Evolutionary conservation across 768 basidiomycete species (phyloP).

Genomic region (Macrolepiota dolichaula): DNA sequence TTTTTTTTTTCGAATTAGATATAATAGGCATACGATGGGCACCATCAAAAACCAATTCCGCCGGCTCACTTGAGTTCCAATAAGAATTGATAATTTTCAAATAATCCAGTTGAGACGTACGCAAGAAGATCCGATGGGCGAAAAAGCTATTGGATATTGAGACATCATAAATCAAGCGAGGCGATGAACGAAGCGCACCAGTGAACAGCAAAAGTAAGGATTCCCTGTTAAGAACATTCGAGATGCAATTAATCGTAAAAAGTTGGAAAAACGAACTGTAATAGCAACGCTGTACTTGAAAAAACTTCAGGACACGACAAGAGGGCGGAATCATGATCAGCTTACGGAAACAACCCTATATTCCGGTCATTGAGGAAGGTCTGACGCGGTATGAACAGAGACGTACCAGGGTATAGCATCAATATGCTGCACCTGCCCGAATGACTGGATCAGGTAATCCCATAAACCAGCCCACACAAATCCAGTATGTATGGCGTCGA

Average conservation of each 20-base stretch:
- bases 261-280: slow-evolving; percentile 15
- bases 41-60: slow-evolving; percentile 28
- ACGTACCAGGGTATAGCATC: slow-evolving; percentile 34
- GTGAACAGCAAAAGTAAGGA: slow-evolving; percentile 29
- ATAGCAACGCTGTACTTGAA: slow-evolving; percentile 23
- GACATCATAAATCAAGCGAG: neutral
- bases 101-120: slow-evolving; percentile 22
- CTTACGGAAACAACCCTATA: slow-evolving; percentile 7
- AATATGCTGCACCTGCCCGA: slow-evolving; percentile 22
- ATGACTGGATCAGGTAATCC: slow-evolving; percentile 33
- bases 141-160: slow-evolving; percentile 26
- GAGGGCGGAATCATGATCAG: neutral
- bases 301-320: neutral
- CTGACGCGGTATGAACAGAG: neutral
- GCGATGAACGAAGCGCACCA: slow-evolving; percentile 14
- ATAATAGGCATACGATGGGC: slow-evolving; percentile 23
- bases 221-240: slow-evolving; percentile 15
- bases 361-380: neutral
- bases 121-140: slow-evolving; percentile 33
- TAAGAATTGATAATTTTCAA: neutral
- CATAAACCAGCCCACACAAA: slow-evolving; percentile 37
- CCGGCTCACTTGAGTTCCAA: slow-evolving; percentile 28
- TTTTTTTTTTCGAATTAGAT: neutral
- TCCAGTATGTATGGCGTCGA: slow-evolving; percentile 34
- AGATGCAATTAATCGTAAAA: neutral